phyloP scores from a whole-genome alignment of 2,329 filamentous ascomycete genomes.

The Didymellaceae sp. region DNA sequence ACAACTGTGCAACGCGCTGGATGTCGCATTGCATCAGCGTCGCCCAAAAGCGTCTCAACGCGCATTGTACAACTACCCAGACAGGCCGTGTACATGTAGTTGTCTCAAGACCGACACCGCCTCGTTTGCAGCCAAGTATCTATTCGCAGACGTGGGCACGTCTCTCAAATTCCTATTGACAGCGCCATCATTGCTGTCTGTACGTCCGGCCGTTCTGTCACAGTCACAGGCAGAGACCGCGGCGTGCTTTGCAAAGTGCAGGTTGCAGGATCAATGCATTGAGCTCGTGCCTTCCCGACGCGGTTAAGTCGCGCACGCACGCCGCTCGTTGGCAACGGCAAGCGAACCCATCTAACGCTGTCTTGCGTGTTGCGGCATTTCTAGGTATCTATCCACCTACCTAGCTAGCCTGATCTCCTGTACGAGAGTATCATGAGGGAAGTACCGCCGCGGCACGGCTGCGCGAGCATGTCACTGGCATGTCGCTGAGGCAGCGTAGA shows the following conservation, averaged over 20 bases:
- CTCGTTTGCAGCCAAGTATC: no score
- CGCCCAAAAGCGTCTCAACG: constrained; percentile 7
- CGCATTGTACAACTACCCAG: constrained; percentile 13
- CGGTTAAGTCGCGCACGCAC: constrained; percentile 2
- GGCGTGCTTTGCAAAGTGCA: no score
- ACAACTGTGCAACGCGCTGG: constrained; percentile 10
- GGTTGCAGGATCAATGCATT: constrained; percentile 10
- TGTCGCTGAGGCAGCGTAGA: neutral
- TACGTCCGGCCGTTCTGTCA: neutral
- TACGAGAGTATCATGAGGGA: no score
- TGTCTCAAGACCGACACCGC: neutral
- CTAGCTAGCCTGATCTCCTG: no score
- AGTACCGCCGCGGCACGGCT: no score
- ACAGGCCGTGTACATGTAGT: constrained; percentile 1
- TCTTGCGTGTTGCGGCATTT: constrained; percentile 8
- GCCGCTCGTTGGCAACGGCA: constrained; percentile 1
- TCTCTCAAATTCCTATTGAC: neutral
- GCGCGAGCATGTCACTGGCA: constrained; percentile 9
- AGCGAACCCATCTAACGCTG: constrained; percentile 3
- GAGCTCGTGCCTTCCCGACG: constrained; percentile 19
- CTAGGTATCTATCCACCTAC: no score
- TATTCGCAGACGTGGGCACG: neutral
- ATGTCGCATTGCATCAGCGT: constrained; percentile 10
- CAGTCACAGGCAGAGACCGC: no score
- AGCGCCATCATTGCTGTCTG: no score